Base-by-base conservation (phyloP, 2,329 filamentous ascomycete genomes). In the Bertia moriformis region DNA sequence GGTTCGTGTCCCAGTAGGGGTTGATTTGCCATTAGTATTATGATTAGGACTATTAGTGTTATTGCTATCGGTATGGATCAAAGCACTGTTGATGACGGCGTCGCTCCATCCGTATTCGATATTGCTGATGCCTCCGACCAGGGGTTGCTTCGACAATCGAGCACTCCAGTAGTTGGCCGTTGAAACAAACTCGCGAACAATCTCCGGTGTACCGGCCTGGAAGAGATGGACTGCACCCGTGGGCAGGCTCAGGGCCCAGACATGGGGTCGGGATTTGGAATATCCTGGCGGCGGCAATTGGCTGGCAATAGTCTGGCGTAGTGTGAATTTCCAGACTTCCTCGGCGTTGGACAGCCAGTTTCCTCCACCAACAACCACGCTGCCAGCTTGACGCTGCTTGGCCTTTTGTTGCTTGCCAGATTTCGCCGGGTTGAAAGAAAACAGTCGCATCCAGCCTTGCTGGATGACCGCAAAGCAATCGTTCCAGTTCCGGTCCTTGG, bases 261-360 rank as follows among this genome's bases (percentile, higher is more conserved):
- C 91, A 55, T 96, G 78, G 3, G 88, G 88, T 10, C 91, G 72
- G 19, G 78, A 73, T 51, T 93, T 87, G 22, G 87, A 95, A 59
- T 96, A 96, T 10, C 91, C 91, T 0, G 91, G 89, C 1, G 87
- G 73, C 5, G 91, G 91, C 13, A 98, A 71, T 0, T 83, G 78
- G 41, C 86, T 94, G 10, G 91, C 91, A 46, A 96, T 83, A 1
- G 88, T 93, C 56, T 96, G 88, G 15, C 88, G 76, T 4, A 98
- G 73, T 33, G 83, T 78, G 57, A 95, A 96, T 15, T 80, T 82
- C 49, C 85, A 88, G 7, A 95, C 67, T 46, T 79, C 85, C 46
- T 93, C 87, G 4, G 91, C 91, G 53, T 93, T 96, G 48, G 95
- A 88, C 57, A 89, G 89, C 91, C 91, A 98, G 57, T 98, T 96